Percentiles rank a stretch among this genome's conserved stretches.
Evolutionary conservation across 345 rosid species (phyloP).

Genomic region (Lumnitzera racemosa): DNA sequence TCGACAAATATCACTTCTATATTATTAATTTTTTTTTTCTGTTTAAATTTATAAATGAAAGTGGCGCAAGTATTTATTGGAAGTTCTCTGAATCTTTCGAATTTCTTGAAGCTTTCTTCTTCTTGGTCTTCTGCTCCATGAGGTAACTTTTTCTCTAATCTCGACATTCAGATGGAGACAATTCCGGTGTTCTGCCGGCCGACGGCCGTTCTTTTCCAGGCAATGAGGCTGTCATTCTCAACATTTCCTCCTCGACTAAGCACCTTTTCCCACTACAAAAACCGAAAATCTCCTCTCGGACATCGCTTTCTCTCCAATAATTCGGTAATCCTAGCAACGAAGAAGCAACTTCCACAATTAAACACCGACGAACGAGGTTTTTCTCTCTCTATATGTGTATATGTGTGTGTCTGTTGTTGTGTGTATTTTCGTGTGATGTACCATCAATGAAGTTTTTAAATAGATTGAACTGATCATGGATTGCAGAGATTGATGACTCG

Average conservation of each 20-base stretch:
- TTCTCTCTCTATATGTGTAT: neutral
- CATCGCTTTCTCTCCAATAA: slow-evolving; percentile 14
- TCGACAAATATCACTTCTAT: too few relatives aligned
- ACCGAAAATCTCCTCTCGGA: slow-evolving; percentile 8
- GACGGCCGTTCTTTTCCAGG: slow-evolving; percentile 25
- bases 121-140: too few relatives aligned
- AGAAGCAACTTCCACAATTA: slow-evolving; percentile 19
- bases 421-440: too few relatives aligned
- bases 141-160: too few relatives aligned
- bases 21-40: too few relatives aligned
- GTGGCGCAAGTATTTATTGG: too few relatives aligned
- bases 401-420: too few relatives aligned
- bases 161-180: too few relatives aligned
- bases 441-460: neutral
- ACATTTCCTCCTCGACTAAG: neutral
- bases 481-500: slow-evolving; percentile 25
- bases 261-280: slow-evolving; percentile 1
- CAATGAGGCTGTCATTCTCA: neutral
- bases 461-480: neutral
- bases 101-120: too few relatives aligned
- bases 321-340: slow-evolving; percentile 18
- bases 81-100: too few relatives aligned
- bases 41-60: too few relatives aligned
- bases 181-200: slow-evolving; percentile 11
- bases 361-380: slow-evolving; percentile 23